These are phyloP conservation scores for Lagenidium giganteum DNA, from an alignment of 352 stramenopile species.

Conservation along the genomic window DNA sequence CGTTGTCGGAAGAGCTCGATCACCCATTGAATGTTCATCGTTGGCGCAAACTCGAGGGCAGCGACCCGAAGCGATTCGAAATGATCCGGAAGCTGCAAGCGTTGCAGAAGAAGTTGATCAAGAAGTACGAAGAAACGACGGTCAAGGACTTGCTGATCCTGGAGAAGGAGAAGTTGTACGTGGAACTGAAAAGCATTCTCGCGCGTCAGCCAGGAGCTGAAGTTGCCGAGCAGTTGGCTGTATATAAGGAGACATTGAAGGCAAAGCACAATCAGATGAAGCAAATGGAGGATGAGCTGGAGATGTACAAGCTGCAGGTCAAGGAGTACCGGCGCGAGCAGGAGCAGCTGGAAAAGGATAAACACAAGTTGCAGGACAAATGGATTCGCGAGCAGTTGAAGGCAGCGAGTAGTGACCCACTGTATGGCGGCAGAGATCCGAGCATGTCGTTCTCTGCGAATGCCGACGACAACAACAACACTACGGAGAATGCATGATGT, in stretches of 20 bases:
- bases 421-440: slow-evolving; percentile 24
- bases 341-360: slow-evolving; percentile 53
- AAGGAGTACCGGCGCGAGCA: slow-evolving; percentile 72
- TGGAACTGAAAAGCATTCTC: slow-evolving; percentile 89
- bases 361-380: slow-evolving; percentile 47
- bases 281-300: slow-evolving; percentile 87
- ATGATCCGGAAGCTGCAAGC: slow-evolving; percentile 85
- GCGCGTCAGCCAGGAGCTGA: slow-evolving; percentile 83
- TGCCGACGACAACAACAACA: too few relatives aligned
- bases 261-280: slow-evolving; percentile 75
- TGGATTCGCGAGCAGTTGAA: slow-evolving; percentile 52
- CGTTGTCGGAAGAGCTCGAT: slow-evolving; percentile 87
- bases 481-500: too few relatives aligned
- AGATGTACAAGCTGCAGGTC: slow-evolving; percentile 92
- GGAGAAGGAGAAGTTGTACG: slow-evolving; percentile 90
- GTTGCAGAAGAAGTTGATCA: slow-evolving; percentile 82
- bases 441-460: too few relatives aligned
- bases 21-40: slow-evolving; percentile 90
- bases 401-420: too few relatives aligned
- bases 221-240: slow-evolving; percentile 79
- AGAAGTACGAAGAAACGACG: slow-evolving; percentile 68
- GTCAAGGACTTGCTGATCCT: slow-evolving; percentile 70
- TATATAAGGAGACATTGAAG: slow-evolving; percentile 88
- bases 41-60: slow-evolving; percentile 87
- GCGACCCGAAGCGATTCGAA: slow-evolving; percentile 86